Evolutionary conservation across 805 yeast genomes (phyloP).

Genomic region (Starmerella kuoi): DNA sequence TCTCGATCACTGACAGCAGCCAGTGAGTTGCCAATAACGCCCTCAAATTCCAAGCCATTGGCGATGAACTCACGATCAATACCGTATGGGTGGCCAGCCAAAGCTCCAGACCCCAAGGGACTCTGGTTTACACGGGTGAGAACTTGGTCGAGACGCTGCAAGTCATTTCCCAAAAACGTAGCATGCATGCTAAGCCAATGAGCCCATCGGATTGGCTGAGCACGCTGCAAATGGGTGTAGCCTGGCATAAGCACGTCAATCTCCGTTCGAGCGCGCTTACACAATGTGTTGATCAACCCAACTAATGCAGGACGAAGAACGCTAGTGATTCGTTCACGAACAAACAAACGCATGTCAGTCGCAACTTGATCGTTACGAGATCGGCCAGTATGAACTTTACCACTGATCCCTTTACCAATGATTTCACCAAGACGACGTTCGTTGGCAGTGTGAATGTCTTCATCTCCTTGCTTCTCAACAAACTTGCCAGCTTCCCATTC

Average conservation of each 20-base stretch:
- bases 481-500: slow-evolving; percentile 73
- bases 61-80: slow-evolving; percentile 89
- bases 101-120: slow-evolving; percentile 94
- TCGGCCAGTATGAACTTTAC: slow-evolving; percentile 98
- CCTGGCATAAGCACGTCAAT: slow-evolving; percentile 96
- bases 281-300: slow-evolving; percentile 53
- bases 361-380: slow-evolving; percentile 98
- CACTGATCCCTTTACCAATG: slow-evolving; percentile 86
- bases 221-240: slow-evolving; percentile 94
- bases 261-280: slow-evolving; percentile 69
- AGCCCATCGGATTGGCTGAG: slow-evolving; percentile 99
- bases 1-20: slow-evolving; percentile 98
- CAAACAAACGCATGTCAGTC: slow-evolving; percentile 94
- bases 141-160: slow-evolving; percentile 70
- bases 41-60: slow-evolving; percentile 59
- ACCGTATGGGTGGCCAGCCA: slow-evolving; percentile 99
- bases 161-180: slow-evolving; percentile 84
- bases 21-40: slow-evolving; percentile 88
- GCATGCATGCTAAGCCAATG: slow-evolving; percentile 95
- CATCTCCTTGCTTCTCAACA: slow-evolving; percentile 78
- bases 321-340: slow-evolving; percentile 53
- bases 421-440: slow-evolving; percentile 95
- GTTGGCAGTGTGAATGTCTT: slow-evolving; percentile 97
- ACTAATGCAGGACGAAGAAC: slow-evolving; percentile 46
- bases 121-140: slow-evolving; percentile 71